Evolutionary conservation across 208 protist species (phyloP).

Genomic region (Zelonia costaricensis): DNA sequence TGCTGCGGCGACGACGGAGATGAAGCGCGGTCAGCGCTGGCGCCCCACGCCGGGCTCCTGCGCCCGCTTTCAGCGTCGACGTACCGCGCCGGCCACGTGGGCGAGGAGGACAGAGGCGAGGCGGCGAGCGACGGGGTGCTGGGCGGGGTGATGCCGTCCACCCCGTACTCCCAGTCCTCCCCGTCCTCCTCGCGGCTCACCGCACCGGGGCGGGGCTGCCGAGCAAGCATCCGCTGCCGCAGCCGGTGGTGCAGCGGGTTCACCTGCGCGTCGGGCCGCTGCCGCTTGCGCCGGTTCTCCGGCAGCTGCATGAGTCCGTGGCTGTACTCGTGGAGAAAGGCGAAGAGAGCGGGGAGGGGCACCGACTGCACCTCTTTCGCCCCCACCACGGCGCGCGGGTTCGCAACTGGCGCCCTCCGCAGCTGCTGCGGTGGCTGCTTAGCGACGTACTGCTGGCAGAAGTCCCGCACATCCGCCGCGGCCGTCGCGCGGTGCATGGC

Average conservation of each 20-base stretch:
- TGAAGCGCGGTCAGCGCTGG: neutral
- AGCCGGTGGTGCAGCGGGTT: conserved; percentile 45
- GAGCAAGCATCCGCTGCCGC: conserved; percentile 66
- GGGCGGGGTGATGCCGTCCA: neutral
- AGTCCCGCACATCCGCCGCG: conserved; percentile 68
- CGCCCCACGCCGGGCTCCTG: neutral
- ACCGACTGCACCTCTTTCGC: conserved; percentile 30
- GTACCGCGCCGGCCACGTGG: conserved; percentile 1
- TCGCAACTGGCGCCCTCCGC: neutral
- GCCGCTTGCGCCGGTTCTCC: conserved; percentile 65
- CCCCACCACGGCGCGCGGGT: neutral
- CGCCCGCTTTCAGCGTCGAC: neutral
- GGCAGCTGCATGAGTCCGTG: conserved; percentile 63
- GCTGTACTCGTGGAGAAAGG: conserved; percentile 82
- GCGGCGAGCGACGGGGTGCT: neutral
- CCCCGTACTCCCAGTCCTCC: conserved; percentile 11
- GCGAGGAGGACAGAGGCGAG: neutral
- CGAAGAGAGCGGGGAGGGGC: conserved; percentile 45
- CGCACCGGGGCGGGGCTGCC: conserved; percentile 33
- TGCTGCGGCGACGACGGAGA: neutral
- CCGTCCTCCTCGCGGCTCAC: conserved; percentile 46
- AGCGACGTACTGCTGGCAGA: conserved; percentile 57
- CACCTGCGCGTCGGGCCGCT: conserved; percentile 23
- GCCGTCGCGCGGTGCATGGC: conserved; percentile 64
- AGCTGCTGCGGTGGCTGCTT: conserved; percentile 22